A percentile compares a stretch with the other conserved stretches of the same genome.
Conservation (phyloP, 1,284 basidiomycete species). For the Thelephora terrestris region DNA sequence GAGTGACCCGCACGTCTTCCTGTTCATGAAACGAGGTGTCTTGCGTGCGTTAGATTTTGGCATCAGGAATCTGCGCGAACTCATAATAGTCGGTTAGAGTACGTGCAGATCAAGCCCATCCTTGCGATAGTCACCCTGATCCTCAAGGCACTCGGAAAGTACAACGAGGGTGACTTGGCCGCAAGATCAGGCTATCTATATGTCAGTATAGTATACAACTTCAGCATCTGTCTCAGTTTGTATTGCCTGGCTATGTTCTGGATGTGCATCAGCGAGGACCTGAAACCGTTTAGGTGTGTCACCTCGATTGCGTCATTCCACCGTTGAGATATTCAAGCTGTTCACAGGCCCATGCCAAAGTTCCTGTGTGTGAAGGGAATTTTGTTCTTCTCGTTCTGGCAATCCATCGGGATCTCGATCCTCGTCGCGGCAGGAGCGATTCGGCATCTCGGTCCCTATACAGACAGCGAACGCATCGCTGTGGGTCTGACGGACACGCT, state of each 20-base stretch:
- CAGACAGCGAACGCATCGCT: constrained; percentile 84
- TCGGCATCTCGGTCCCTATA: constrained; percentile 76
- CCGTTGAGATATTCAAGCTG: neutral
- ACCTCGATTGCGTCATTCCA: constrained; percentile 8
- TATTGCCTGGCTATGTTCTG: constrained; percentile 94
- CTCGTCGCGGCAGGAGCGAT: constrained; percentile 79
- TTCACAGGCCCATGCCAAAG: constrained; percentile 68
- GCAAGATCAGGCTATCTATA: constrained; percentile 88
- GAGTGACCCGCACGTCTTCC: constrained; percentile 89
- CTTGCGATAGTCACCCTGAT: constrained; percentile 80
- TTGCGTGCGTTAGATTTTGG: constrained; percentile 53
- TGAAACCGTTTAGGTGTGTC: constrained; percentile 76
- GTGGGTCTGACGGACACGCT: constrained; percentile 84
- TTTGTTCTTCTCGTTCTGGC: constrained; percentile 98
- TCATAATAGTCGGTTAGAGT: constrained; percentile 49
- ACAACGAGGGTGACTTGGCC: constrained; percentile 83
- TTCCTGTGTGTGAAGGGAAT: constrained; percentile 98
- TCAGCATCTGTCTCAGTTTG: constrained; percentile 62
- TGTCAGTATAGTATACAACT: constrained; percentile 75
- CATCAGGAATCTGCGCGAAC: neutral
- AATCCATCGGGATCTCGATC: constrained; percentile 79
- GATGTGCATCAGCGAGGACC: constrained; percentile 79
- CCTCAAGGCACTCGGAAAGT: constrained; percentile 81
- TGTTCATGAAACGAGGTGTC: constrained; percentile 91
- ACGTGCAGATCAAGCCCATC: constrained; percentile 93